Evolutionary conservation across 108 stramenopile species (phyloP).

Genomic region (Fistulifera pelliculosa): DNA sequence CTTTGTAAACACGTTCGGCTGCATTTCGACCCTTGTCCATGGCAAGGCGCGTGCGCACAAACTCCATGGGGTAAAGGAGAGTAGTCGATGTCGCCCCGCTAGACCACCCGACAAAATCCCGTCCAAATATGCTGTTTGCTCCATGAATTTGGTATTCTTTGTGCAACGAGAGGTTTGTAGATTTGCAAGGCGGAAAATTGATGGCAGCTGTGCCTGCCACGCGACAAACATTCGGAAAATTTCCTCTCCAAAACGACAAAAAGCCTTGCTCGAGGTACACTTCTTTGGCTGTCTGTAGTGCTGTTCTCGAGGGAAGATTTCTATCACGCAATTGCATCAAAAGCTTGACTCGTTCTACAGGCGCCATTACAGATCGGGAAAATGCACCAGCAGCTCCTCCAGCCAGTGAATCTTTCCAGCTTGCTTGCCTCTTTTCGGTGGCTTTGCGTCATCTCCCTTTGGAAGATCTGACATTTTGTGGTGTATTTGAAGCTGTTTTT

Average conservation of each 20-base stretch:
- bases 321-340: constrained; percentile 78
- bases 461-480: too few relatives aligned
- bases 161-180: constrained; percentile 40
- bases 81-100: constrained; percentile 90
- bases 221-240: constrained; percentile 67
- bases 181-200: constrained; percentile 79
- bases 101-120: constrained; percentile 88
- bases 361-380: constrained; percentile 86
- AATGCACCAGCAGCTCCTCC: constrained; percentile 77
- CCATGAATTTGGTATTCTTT: constrained; percentile 26
- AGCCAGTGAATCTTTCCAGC: constrained; percentile 56
- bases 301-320: constrained; percentile 12
- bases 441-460: too few relatives aligned
- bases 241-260: constrained; percentile 79
- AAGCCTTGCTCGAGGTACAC: constrained; percentile 59
- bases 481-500: too few relatives aligned
- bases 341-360: constrained; percentile 97
- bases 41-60: constrained; percentile 92
- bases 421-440: too few relatives aligned
- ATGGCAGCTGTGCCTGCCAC: constrained; percentile 68
- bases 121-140: constrained; percentile 16
- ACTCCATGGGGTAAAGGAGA: constrained; percentile 95
- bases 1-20: constrained; percentile 32
- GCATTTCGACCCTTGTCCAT: constrained; percentile 74
- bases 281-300: constrained; percentile 46